Base-by-base conservation (phyloP, 345 rosid species). In the Bruguiera gymnorhiza region DNA sequence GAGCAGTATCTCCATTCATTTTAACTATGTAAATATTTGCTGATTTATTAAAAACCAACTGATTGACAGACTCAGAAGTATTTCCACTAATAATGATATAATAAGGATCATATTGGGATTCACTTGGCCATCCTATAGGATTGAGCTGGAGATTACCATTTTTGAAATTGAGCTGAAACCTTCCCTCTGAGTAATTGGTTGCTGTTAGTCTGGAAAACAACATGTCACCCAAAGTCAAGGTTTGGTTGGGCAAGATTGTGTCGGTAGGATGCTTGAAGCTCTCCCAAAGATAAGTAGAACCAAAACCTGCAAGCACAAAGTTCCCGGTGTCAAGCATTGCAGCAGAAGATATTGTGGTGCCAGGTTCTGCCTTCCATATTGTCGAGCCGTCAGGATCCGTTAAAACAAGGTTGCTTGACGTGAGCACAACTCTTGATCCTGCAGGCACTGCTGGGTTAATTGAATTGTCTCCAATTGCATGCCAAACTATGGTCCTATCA, bases 231-330 rank as follows among this genome's bases (percentile, higher is more conserved):
- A 65, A 26, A n/a, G 65, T 75, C 43, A 85, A 27, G 36, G 18
- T 56, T 67, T 82, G 88, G 27, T 69, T 29, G 4, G 80, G 88
- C 65, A 85, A 58, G 63, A 85, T 71, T 8, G 88, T 80, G 53
- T 85, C 70, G 10, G 74, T 80, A 8, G 84, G 88, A 72, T 76
- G 23, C 37, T 32, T 62, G 66, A 85, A 85, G 54, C 78, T 80
- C 73, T 82, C 75, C 88, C 88, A 85, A 11, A 72, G 20, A 39
- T 59, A 60, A 34, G 10, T 19, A 9, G 77, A 26, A 20, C 43
- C 65, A 10, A 27, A 55, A 69, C 61, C 68, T 20, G n/a, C 46
- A 8, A 78, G 79, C 65, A 82, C 86, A n/a, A 85, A 80, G 59
- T 82, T 85, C 4, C 88, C 88, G 0, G 77, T 71, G 23, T 78